Base-by-base conservation (phyloP, 2,329 filamentous ascomycete species). In the Botrytis porri region DNA sequence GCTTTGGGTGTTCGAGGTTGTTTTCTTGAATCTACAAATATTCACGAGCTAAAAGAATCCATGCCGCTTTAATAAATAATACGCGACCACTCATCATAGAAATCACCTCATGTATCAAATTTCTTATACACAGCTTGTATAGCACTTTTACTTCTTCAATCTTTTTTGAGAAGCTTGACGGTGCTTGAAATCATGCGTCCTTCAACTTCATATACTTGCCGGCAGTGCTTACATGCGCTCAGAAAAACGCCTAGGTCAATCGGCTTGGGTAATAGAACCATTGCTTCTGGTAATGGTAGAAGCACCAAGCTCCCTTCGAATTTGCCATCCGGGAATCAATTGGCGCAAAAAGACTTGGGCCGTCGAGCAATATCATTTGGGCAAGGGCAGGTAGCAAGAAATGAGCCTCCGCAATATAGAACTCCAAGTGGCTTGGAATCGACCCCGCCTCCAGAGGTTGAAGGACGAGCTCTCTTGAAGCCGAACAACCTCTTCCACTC, bases 401-500 rank as follows among this genome's bases (percentile, higher is more conserved):
- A 76, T 75, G 77, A 78, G 48, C 75, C 77, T 35, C 70, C 74
- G 29, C 76, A 78, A 51, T 77, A 71, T 69, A 74, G 69, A 70
- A 77, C 64, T 73, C 75, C 78, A 64, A 70, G 70, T 60, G 77
- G 76, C 32, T 62, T 77, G 41, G 73, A 74, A 62, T 75, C 76
- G 64, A 78, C 75, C 37, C 73, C 75, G 51, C 63, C 73, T 45
- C 73, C 77, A 9, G 73, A 77, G 51, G 75, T 74, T 10, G 75
- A 78, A 57, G 76, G 72, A 48, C 75, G 78, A 75, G 77, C 77
- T 70, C 72, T 81, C 32, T 73, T 81, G 57, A 76, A 78, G 75
- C 87, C 90, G 69, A 90, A 97, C 83, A 92, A 98, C 81, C 90
- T 99, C 73, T 99, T 98, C 85, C 95, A 99, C 83, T 90, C 93